These are phyloP conservation scores for Mytilinidion resinicola DNA, from an alignment of 495 filamentous ascomycete genomes.

Conservation along the genomic window DNA sequence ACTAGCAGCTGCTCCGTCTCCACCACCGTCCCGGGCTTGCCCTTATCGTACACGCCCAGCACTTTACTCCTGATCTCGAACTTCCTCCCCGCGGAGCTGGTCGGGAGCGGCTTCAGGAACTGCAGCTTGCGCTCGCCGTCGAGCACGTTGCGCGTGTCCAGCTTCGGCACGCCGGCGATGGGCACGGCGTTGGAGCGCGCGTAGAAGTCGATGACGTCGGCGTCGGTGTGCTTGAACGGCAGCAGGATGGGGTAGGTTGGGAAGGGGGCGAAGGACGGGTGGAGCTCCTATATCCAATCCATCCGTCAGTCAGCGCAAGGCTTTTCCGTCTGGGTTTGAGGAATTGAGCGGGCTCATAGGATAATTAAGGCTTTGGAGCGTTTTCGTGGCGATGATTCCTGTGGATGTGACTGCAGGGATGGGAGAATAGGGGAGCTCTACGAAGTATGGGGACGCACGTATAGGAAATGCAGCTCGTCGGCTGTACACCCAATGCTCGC, in stretches of 20 bases:
- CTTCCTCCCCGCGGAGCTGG: conserved; percentile 60
- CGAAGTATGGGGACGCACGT: too few species aligned
- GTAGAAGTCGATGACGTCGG: conserved; percentile 86
- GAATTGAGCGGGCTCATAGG: background rate
- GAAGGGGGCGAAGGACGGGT: conserved; percentile 76
- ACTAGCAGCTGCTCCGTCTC: conserved; percentile 75
- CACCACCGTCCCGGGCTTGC: conserved; percentile 72
- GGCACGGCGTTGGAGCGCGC: conserved; percentile 48
- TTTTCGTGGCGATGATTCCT: too few species aligned
- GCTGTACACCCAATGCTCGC: conserved; percentile 75
- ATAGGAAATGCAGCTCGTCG: conserved; percentile 89
- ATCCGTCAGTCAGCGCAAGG: too few species aligned
- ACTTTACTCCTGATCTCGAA: conserved; percentile 78
- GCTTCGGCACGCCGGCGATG: conserved; percentile 71
- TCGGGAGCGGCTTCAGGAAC: conserved; percentile 70
- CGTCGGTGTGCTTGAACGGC: conserved; percentile 70
- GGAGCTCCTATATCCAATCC: too few species aligned
- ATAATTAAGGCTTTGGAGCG: background rate
- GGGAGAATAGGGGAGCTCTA: too few species aligned
- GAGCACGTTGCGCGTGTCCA: conserved; percentile 67
- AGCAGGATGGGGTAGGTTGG: conserved; percentile 83
- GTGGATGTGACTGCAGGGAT: too few species aligned
- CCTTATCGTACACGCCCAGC: conserved; percentile 87
- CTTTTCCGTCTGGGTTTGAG: too few species aligned
- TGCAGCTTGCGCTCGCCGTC: conserved; percentile 80